Base-by-base conservation (phyloP, 257 asterid species). In the Solanum pimpinellifolium region DNA sequence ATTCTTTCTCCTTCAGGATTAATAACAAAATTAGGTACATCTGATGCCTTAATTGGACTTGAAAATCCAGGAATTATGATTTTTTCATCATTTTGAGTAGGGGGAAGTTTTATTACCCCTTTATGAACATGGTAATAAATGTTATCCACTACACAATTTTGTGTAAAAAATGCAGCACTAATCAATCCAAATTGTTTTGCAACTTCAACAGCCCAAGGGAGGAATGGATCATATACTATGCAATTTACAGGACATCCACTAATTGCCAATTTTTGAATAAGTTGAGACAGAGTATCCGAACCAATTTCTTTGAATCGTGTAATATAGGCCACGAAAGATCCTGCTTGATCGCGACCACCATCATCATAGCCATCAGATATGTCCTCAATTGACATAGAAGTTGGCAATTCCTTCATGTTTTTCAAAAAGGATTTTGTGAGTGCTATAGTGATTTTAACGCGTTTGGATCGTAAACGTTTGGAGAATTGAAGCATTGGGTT, bases 401-500 rank as follows among this genome's bases (percentile, higher is more conserved):
- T 21, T 82, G 89, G 47, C 56, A 29, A 31, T 69, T 86, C 49
- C 88, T 90, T 3, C 85, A 73, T 6, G 78, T 88, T 83, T 42
- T 77, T 85, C 33, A 77, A 66, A 18, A 85, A 33, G 46, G 18
- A 84, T 12, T 76, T 76, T 16, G 90, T 88, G 0, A 42, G 11
- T 14, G 86, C 88, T 8, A 88, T 7, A 1, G 84, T 88, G 15
- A 83, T 83, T 52, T 83, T 37, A 9, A 83, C 76, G 21, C 75
- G 88, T 89, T 88, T 88, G 56, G 84, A 86, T 84, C 87, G 46
- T 42, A 91, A 89, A 15, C 93, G 91, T 49, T 92, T 92, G 18
- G 93, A 91, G 85, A 91, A 92, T 86, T 92, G 93, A 86, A 91
- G 91, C 86, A 92, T 84, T 5, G 93, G 95, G 85, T 92, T 92